phyloP scores from a whole-genome alignment of 2,329 filamentous ascomycete species.

The Fusarium secorum region DNA sequence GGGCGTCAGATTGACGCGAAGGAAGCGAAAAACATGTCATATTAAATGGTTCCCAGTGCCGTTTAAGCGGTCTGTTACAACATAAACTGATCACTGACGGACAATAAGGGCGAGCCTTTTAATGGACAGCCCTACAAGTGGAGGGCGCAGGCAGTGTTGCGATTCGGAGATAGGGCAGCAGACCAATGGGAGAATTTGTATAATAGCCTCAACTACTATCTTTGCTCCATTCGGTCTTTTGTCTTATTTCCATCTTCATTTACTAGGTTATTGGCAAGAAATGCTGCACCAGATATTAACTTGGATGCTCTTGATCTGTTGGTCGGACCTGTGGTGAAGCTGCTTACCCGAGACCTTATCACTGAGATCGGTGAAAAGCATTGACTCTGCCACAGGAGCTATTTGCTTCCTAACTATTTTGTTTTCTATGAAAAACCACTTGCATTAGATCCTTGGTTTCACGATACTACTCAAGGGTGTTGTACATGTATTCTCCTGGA shows the following conservation, averaged over 20 bases:
- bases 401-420: neutral
- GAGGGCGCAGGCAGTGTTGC: slow-evolving; percentile 4
- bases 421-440: neutral
- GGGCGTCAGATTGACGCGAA: slow-evolving; percentile 14
- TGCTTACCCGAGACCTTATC: neutral
- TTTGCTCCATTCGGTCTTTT: neutral
- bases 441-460: neutral
- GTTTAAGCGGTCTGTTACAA: neutral
- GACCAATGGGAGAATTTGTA: neutral
- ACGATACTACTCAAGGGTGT: fast-evolving
- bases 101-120: neutral
- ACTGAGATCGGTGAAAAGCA: fast-evolving
- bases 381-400: neutral
- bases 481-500: fast-evolving
- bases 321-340: neutral
- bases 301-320: neutral
- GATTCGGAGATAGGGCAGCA: neutral
- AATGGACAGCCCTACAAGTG: neutral
- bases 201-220: neutral
- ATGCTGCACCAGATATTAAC: neutral
- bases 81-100: neutral
- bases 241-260: neutral
- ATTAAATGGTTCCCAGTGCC: neutral
- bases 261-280: neutral
- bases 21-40: neutral